Base-by-base conservation (phyloP, 2,329 filamentous ascomycete genomes). In the Colletotrichum brevisporum region DNA sequence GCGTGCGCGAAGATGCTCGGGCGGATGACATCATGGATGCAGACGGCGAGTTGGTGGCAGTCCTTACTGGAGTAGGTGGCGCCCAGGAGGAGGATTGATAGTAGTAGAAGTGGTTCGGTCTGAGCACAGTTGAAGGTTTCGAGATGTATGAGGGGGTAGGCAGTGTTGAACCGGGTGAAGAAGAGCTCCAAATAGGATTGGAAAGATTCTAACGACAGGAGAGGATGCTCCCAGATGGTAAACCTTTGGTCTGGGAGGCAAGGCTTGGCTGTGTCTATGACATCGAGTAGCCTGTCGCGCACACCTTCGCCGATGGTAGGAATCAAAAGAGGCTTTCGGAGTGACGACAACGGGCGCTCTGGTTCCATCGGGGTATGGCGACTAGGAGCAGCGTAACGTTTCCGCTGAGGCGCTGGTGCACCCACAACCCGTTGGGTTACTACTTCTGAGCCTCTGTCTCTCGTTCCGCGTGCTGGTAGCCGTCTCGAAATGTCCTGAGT, bases 1-100 rank as follows among this genome's bases (percentile, higher is more conserved):
- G 82, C 78, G 73, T 89, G 86, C 12, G 84, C 84, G 61, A 91
- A 86, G n/a, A 91, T 88, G 51, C 86, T 85, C 6, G 87, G 85
- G 9, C 88, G 82, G 5, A 91, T 81, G 1, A 87, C 83, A 73
- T 90, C 88, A 71, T 91, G 88, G 12, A 91, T 87, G 67, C 87
- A 89, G 1, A 90, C 87, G 6, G 88, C 88, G 2, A 90, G 78
- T 58, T 89, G 84, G 71, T 91, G 89, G 0, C 86, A 83, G 47
- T 87, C 85, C 62, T 89, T 89, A 59, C 83, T 85, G 12, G 84
- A 83, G 71, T 90, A 91, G 0, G 89, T 90, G 0, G 89, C 89
- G 0, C 89, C 89, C n/a, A 91, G 82, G 3, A 89, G 79, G 2
- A 91, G 71, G 0, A 90, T 82, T 0, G 88, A 84, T 0, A 86